A percentile compares a stretch with the other conserved stretches of the same genome.
These are phyloP conservation scores for Mycena filopes DNA, from an alignment of 768 basidiomycete genomes.

Conservation along the genomic window DNA sequence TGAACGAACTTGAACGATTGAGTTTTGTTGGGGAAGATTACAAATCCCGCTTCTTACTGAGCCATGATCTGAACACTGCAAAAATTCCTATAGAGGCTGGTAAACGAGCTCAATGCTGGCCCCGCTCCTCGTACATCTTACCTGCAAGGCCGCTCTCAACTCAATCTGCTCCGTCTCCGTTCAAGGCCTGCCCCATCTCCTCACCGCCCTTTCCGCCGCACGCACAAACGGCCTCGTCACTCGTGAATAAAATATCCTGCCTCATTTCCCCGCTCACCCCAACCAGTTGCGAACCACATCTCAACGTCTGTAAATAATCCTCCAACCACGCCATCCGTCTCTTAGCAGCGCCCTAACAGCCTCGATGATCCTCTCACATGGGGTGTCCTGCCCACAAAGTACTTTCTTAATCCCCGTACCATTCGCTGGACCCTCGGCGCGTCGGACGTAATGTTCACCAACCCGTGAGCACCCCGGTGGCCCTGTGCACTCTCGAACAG, in stretches of 20 bases:
- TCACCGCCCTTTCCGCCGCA: constrained; percentile 65
- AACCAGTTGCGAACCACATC: constrained; percentile 89
- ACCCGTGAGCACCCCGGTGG: constrained; percentile 66
- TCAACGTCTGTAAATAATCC: constrained; percentile 73
- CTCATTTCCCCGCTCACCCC: constrained; percentile 18
- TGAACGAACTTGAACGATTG: no score
- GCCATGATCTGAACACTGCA: no score
- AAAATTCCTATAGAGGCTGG: no score
- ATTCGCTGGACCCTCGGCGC: constrained; percentile 95
- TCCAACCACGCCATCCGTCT: background rate
- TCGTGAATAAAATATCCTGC: constrained; percentile 23
- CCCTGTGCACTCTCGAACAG: constrained; percentile 23
- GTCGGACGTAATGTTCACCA: constrained; percentile 94
- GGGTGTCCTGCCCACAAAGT: constrained; percentile 80
- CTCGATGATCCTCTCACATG: constrained; percentile 89
- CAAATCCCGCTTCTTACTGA: background rate
- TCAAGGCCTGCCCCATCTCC: constrained; percentile 72
- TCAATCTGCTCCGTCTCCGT: constrained; percentile 77
- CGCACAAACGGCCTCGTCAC: constrained; percentile 53
- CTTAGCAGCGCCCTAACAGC: constrained; percentile 47
- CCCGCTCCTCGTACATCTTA: constrained; percentile 66
- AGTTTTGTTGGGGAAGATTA: background rate
- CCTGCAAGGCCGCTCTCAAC: constrained; percentile 82
- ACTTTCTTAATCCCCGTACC: constrained; percentile 66
- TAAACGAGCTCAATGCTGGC: no score